Conservation (phyloP, 768 basidiomycete species). For the Chlorophyllum brunneum region DNA sequence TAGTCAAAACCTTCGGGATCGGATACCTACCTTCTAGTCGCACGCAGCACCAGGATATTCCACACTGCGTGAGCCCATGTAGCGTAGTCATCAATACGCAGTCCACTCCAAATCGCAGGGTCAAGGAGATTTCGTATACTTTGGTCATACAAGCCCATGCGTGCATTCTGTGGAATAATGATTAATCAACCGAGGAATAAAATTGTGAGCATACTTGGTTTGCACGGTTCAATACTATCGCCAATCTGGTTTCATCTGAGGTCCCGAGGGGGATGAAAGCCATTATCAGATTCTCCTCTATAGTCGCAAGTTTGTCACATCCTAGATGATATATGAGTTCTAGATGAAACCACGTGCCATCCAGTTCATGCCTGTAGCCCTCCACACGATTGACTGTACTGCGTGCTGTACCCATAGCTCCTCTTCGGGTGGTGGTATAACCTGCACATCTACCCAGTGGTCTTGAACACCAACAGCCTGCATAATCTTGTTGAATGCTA, state of each 20-base stretch:
- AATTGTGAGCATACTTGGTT: conserved; percentile 47
- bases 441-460: conserved; percentile 62
- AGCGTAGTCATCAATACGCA: conserved; percentile 62
- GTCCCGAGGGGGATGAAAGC: conserved; percentile 58
- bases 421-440: conserved; percentile 41
- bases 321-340: conserved; percentile 37
- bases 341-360: not conserved
- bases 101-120: conserved; percentile 64
- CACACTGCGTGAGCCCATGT: conserved; percentile 76
- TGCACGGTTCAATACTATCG: conserved; percentile 60
- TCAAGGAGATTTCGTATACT: conserved; percentile 62
- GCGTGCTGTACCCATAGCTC: conserved; percentile 74
- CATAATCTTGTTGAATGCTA: conserved; percentile 63
- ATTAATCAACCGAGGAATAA: not conserved
- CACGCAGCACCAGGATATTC: conserved; percentile 68
- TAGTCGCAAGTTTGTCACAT: conserved; percentile 55
- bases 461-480: conserved; percentile 70
- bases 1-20: not conserved
- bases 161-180: conserved; percentile 45
- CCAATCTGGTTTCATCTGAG: conserved; percentile 59
- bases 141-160: conserved; percentile 64
- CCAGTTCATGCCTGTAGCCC: conserved; percentile 49
- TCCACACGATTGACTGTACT: conserved; percentile 74
- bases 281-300: conserved; percentile 69
- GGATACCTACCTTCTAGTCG: conserved; percentile 57